Evolutionary conservation across 441 rosid genomes (phyloP), one percentile per base, ranked within the genome.

Genomic region (Gossypium laxum): DNA sequence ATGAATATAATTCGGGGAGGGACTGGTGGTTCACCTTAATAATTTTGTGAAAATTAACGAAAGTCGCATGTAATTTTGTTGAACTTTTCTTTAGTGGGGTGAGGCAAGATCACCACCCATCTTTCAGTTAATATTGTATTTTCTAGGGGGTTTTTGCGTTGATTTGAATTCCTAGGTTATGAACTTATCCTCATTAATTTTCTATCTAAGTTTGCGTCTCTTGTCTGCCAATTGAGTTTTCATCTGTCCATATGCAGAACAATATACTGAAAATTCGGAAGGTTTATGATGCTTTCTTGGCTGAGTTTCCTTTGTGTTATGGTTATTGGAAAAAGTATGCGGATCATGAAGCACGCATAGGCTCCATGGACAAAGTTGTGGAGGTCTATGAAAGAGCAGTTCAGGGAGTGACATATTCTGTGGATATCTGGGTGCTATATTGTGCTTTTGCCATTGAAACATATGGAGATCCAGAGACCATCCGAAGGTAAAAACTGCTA

Each of bases 311-410:
- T 21, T 64, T 93, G 73, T 93, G 98, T 76, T 93, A 93, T 87
- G 98, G 98, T 74, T 93, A 93, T 66, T 93, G 98, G 98, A 91
- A 93, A 83, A 93, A 91, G 83, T 93, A 90, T 75, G 97, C 96
- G 3, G 98, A 93, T 82, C 97, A 93, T 66, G 98, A 93, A 80
- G 93, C 92, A 41, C 86, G 88, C 4, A 79, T 88, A 70, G 93
- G 93, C 58, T 89, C 88, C 51, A 83, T 87, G 89, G 98, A 93
- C 87, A 93, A 91, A 74, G 97, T 91, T 56, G 87, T 90, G 77
- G 97, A 90, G 83, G 97, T 93, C 76, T 93, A 88, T 74, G 98
- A 93, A 80, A 85, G 92, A 72, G 98, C 97, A 63, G 91, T 93
- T 75, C 84, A 76, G 62, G 97, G 86, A 60, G 98, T 93, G 76